These are phyloP conservation scores for Austroboletus festivus DNA, from an alignment of 768 basidiomycete species.

Conservation along the genomic window DNA sequence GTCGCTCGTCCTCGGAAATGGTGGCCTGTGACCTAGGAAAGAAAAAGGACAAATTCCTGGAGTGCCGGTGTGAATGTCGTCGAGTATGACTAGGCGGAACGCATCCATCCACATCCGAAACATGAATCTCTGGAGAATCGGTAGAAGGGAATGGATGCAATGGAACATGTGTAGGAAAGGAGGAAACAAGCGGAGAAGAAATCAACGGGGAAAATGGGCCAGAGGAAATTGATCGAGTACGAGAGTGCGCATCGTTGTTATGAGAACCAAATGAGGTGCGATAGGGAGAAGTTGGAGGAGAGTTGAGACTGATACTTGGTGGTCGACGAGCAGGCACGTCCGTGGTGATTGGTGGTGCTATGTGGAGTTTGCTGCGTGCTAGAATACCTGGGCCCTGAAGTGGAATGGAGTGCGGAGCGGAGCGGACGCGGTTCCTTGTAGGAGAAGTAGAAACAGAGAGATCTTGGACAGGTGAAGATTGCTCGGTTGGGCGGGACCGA, in stretches of 20 bases:
- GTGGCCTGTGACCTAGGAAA: constrained; percentile 71
- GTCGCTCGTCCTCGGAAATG: constrained; percentile 65
- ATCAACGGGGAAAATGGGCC: constrained; percentile 25
- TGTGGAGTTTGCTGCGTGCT: constrained; percentile 14
- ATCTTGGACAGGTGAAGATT: constrained; percentile 4
- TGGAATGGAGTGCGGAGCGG: constrained; percentile 20
- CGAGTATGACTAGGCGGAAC: constrained; percentile 30
- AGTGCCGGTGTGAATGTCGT: constrained; percentile 74
- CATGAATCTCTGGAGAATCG: constrained; percentile 18
- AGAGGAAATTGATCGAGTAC: constrained; percentile 35
- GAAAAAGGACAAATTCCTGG: constrained; percentile 87
- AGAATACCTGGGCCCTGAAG: constrained; percentile 22
- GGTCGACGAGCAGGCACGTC: constrained; percentile 29
- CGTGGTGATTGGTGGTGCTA: constrained; percentile 22
- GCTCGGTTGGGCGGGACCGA: not conserved
- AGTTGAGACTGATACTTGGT: constrained; percentile 19
- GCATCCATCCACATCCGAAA: constrained; percentile 11
- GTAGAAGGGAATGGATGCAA: constrained; percentile 23
- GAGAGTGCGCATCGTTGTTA: constrained; percentile 19
- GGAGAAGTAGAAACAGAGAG: constrained; percentile 18
- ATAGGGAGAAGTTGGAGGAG: constrained; percentile 34
- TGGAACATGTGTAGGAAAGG: constrained; percentile 27
- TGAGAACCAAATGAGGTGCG: constrained; percentile 22
- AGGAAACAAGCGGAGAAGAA: constrained; percentile 28
- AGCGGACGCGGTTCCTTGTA: constrained; percentile 26